Percentiles rank a stretch among this genome's conserved stretches.
phyloP scores from a whole-genome alignment of 148 eudicot genomes.

The Fagopyrum esculentum region DNA sequence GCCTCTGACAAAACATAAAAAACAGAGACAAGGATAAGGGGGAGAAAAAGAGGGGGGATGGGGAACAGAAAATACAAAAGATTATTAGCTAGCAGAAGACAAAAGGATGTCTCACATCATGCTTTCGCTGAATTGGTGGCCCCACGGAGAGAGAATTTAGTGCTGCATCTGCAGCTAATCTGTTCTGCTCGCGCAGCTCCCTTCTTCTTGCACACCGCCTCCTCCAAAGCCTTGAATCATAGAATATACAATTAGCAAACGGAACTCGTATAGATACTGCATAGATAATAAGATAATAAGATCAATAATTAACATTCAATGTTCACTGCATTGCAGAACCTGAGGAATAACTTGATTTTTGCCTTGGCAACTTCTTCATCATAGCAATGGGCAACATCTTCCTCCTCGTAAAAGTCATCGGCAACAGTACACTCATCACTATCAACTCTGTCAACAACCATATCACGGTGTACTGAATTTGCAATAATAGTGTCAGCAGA shows the following conservation, averaged over 20 bases:
- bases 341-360: slow-evolving; percentile 66
- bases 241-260: slow-evolving; percentile 13
- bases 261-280: slow-evolving; percentile 8
- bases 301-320: not conserved
- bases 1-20: slow-evolving; percentile 36
- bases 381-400: slow-evolving; percentile 26
- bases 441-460: slow-evolving; percentile 25
- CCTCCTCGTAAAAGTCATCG: slow-evolving; percentile 34
- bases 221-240: slow-evolving; percentile 69
- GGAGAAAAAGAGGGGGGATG: not conserved
- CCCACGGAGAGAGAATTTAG: slow-evolving; percentile 73
- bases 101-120: slow-evolving; percentile 37
- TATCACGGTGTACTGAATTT: slow-evolving; percentile 21
- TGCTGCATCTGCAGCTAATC: slow-evolving; percentile 74
- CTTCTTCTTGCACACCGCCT: slow-evolving; percentile 49
- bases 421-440: slow-evolving; percentile 26
- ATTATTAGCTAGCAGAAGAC: not conserved
- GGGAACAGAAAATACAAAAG: slow-evolving; percentile 1
- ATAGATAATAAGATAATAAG: slow-evolving; percentile 9
- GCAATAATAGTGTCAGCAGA: slow-evolving; percentile 21
- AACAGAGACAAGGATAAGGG: slow-evolving; percentile 16
- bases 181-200: slow-evolving; percentile 59
- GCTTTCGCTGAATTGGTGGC: slow-evolving; percentile 50
- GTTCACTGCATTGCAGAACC: slow-evolving; percentile 28
- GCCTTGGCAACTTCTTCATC: slow-evolving; percentile 73